Percentiles rank a stretch among this genome's conserved stretches.
Conservation (phyloP, 2,329 filamentous ascomycete species). For the Zymoseptoria passerinii region DNA sequence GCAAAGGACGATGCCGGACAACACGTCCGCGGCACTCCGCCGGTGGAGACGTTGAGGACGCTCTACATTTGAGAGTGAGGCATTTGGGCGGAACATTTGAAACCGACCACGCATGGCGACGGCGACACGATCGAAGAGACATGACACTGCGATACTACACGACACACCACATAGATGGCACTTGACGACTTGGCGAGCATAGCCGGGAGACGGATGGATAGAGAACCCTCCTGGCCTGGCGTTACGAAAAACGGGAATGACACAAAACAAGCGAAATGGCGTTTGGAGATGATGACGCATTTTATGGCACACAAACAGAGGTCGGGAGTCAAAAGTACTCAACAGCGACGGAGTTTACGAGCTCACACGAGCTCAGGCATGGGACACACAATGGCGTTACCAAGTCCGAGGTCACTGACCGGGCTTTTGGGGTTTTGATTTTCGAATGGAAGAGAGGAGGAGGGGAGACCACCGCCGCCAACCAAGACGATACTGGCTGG, state of each 20-base stretch:
- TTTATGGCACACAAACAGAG: background rate
- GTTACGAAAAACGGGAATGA: background rate
- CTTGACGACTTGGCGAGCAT: background rate
- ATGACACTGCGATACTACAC: background rate
- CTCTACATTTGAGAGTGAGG: conserved; percentile 29
- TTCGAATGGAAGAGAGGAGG: background rate
- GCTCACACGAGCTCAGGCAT: background rate
- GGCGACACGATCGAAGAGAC: background rate
- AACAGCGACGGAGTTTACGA: background rate
- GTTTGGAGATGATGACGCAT: background rate
- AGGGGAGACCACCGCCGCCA: background rate
- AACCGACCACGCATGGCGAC: background rate
- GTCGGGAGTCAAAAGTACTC: background rate
- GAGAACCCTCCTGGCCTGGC: background rate
- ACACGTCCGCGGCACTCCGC: conserved; percentile 27
- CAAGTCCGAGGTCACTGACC: background rate
- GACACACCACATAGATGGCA: background rate
- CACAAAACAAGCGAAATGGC: background rate
- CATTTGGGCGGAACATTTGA: background rate
- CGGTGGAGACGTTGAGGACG: conserved; percentile 30
- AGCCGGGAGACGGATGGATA: background rate
- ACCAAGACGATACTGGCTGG: too few relatives aligned
- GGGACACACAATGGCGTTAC: background rate
- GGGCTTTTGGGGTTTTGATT: background rate
- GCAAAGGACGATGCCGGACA: conserved; percentile 28